Evolutionary conservation across 164 flowering plant genomes (phyloP), one percentile per base, ranked within the genome.

Genomic region (Saururus chinensis): DNA sequence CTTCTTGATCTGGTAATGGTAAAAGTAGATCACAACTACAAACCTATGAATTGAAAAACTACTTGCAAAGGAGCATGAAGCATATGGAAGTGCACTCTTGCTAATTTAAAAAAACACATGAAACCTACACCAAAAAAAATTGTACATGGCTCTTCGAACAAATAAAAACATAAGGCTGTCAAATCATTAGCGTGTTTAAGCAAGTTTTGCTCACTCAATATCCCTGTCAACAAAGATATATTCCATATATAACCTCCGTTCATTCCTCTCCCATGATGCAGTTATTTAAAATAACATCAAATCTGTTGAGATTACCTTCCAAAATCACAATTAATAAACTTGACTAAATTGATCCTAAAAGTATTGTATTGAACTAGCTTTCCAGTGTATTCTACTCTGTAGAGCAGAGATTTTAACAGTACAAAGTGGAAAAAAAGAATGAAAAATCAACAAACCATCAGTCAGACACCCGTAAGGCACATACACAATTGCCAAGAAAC

Each of bases 1-100:
- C 58, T 55, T 55, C 58, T 55, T 55, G 58, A 55, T 55, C 58
- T 55, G 58, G 30, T 19, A 23, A 12, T 23, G 5, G 7, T 23
- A 16, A 55, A 23, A 35, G 30, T 19, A 24, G 21, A 55, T 55
- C 9, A 9, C 19, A 30, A 9, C 25, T 6, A 24, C 1, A 30
- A 23, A 23, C 16, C 9, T 24, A 17, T 23, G 58, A 55, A 23
- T 14, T 55, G 58, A 14, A 55, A 9, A 12, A 23, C 19, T 2
- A 23, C 9, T 4, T 12, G 17, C 17, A 23, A 21, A 55, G 19
- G 1, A 55, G 30, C 9, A 55, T 23, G 13, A 55, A 23, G 58
- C 16, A 8, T 19, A 1, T 55, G 19, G 16, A 14, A 22, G 23
- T 4, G 57, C 25, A 20, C 8, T 21, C 25, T 22, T 17, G 10